These are phyloP conservation scores for Xylariaceae sp. DNA, from an alignment of 2,329 filamentous ascomycete genomes.

Conservation along the genomic window DNA sequence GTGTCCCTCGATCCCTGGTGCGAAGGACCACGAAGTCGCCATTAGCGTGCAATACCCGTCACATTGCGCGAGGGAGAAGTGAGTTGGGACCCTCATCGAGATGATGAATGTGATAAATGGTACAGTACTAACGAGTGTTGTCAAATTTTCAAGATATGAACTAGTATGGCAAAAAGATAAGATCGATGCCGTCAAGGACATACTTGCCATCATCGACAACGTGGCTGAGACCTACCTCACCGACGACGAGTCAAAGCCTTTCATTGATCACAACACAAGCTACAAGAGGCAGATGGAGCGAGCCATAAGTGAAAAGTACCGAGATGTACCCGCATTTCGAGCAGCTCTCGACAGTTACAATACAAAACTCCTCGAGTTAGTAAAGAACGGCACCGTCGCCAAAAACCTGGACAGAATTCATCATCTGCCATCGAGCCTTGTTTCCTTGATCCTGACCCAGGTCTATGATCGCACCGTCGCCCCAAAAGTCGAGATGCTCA, in stretches of 20 bases:
- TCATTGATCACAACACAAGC: slow-evolving; percentile 67
- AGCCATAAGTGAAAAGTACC: slow-evolving; percentile 62
- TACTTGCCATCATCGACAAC: slow-evolving; percentile 62
- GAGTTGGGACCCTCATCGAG: slow-evolving; percentile 22
- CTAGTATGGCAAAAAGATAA: slow-evolving; percentile 74
- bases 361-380: slow-evolving; percentile 56
- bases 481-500: slow-evolving; percentile 75
- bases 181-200: slow-evolving; percentile 70
- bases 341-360: slow-evolving; percentile 75
- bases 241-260: slow-evolving; percentile 58
- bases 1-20: slow-evolving; percentile 47
- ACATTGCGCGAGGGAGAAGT: slow-evolving; percentile 62
- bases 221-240: slow-evolving; percentile 75
- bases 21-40: slow-evolving; percentile 47
- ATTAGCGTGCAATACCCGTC: slow-evolving; percentile 84
- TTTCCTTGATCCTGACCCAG: slow-evolving; percentile 78
- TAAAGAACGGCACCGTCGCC: slow-evolving; percentile 65
- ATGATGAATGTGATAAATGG: no score
- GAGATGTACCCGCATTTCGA: slow-evolving; percentile 63
- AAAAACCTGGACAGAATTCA: slow-evolving; percentile 65
- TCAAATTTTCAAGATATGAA: slow-evolving; percentile 51
- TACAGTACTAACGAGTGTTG: slow-evolving; percentile 16
- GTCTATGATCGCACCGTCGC: slow-evolving; percentile 91
- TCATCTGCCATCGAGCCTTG: slow-evolving; percentile 63
- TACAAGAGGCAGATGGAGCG: slow-evolving; percentile 72